These are phyloP conservation scores for Evernia prunastri DNA, from an alignment of 495 filamentous ascomycete genomes.

Conservation along the genomic window DNA sequence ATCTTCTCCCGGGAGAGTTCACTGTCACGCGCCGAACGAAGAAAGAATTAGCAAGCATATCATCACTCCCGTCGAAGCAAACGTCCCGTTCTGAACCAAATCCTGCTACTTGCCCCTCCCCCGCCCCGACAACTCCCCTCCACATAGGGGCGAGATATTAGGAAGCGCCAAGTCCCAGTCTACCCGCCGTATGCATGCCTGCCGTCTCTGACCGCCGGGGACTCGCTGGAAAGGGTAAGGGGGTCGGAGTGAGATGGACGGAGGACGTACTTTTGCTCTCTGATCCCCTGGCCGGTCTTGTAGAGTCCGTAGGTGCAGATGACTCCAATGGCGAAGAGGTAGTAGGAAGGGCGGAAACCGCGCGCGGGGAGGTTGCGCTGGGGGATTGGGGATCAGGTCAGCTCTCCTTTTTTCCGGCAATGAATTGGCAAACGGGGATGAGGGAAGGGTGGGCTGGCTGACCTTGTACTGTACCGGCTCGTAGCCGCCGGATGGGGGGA, in stretches of 20 bases:
- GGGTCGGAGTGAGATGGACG: not conserved
- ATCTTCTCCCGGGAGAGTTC: slow-evolving; percentile 95
- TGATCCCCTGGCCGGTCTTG: slow-evolving; percentile 65
- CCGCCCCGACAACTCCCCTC: too few relatives aligned
- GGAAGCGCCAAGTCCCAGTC: not conserved
- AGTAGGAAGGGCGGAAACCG: slow-evolving; percentile 75
- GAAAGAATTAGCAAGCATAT: not conserved
- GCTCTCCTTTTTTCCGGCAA: not conserved
- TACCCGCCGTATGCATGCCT: too few relatives aligned
- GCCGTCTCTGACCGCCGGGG: not conserved
- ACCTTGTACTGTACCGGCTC: slow-evolving; percentile 94
- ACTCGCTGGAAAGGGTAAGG: not conserved
- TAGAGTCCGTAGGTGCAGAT: slow-evolving; percentile 89
- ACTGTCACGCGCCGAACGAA: slow-evolving; percentile 45
- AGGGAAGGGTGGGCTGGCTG: slow-evolving; percentile 22
- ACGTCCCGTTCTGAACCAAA: not conserved
- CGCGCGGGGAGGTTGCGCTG: slow-evolving; percentile 89
- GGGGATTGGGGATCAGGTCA: not conserved
- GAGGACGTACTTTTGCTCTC: slow-evolving; percentile 74
- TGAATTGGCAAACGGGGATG: not conserved
- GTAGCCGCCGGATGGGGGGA: slow-evolving; percentile 92
- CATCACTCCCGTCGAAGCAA: slow-evolving; percentile 5
- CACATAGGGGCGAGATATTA: not conserved
- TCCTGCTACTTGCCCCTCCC: too few relatives aligned
- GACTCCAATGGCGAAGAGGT: slow-evolving; percentile 64